Conservation (phyloP, 352 stramenopile genomes). For the Pythium rishiriense region DNA sequence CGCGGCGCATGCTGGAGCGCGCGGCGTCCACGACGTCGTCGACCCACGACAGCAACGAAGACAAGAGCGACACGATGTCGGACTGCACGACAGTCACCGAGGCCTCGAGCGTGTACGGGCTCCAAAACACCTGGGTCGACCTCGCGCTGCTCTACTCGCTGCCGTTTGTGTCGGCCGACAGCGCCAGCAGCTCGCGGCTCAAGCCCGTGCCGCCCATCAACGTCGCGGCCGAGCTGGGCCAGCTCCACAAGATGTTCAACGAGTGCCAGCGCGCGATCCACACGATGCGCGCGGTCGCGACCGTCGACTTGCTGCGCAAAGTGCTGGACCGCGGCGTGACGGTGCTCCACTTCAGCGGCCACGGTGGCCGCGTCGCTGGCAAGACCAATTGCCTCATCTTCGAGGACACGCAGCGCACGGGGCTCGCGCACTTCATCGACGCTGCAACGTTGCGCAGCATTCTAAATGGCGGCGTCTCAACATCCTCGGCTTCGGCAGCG, state of each 20-base stretch:
- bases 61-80: slow-evolving; percentile 79
- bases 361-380: slow-evolving; percentile 67
- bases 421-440: slow-evolving; percentile 70
- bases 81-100: slow-evolving; percentile 74
- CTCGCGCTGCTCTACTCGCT: slow-evolving; percentile 73
- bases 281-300: slow-evolving; percentile 73
- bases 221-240: slow-evolving; percentile 60
- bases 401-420: slow-evolving; percentile 69
- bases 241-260: slow-evolving; percentile 74
- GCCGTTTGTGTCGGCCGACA: slow-evolving; percentile 60
- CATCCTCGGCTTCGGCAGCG: neutral
- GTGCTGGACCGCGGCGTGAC: slow-evolving; percentile 77
- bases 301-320: slow-evolving; percentile 69
- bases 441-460: slow-evolving; percentile 59
- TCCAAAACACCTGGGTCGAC: slow-evolving; percentile 82
- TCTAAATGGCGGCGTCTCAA: slow-evolving; percentile 36
- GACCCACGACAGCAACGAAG: slow-evolving; percentile 40
- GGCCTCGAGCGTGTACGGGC: slow-evolving; percentile 67
- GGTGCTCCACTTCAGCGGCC: slow-evolving; percentile 78
- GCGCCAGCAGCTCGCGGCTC: slow-evolving; percentile 30
- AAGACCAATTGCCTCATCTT: slow-evolving; percentile 71
- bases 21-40: slow-evolving; percentile 21
- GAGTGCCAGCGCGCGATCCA: slow-evolving; percentile 74
- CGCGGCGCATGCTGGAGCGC: slow-evolving; percentile 50
- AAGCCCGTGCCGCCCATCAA: slow-evolving; percentile 70